Base-by-base conservation (phyloP, 2,329 filamentous ascomycete genomes). In the Penicillium sp. region DNA sequence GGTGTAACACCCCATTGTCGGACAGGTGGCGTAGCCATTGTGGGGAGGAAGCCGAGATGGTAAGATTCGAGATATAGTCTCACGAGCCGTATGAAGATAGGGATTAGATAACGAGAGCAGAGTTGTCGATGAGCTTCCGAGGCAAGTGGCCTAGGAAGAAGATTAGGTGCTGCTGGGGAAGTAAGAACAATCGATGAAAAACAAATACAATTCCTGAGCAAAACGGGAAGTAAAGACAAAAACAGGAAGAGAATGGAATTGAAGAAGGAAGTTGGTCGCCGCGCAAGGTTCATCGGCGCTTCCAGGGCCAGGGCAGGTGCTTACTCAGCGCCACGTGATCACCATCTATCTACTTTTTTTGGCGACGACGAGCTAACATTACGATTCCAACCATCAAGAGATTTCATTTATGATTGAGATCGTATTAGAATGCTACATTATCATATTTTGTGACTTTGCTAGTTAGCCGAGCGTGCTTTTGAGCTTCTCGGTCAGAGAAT, bases 1-100 rank as follows among this genome's bases (percentile, higher is more conserved):
- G 88, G 88, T 58, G 92, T 97, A 47, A 95, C 85, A 70, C 93
- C 93, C 81, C 82, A 87, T 69, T 83, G 79, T 60, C 78, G 76
- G 50, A 68, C 60, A 46, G 72, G 66, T 25, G 70, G 68, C 48
- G 72, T 64, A 52, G 76, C 71, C 77, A 77, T 77, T 51, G 54
- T 62, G 50, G 23, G 12, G 12, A 41, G 23, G n/a, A 25, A n/a
- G 19, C 37, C 17, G 29, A 31, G 4, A 25, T 35, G 17, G 21
- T 35, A n/a, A 42, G 8, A 29, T 42, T 33, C 8, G 17, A 31
- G 29, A 51, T 15, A n/a, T 27, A 27, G 40, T 43, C 31, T 56
- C 40, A 27, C 38, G 35, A 19, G 42, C 27, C 15, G 53, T 56
- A 31, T 35, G 49, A 64, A 56, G 58, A 61, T 61, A 56, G 56